Evolutionary conservation across 2,329 filamentous ascomycete genomes (phyloP).

Genomic region (Colletotrichum sp.): DNA sequence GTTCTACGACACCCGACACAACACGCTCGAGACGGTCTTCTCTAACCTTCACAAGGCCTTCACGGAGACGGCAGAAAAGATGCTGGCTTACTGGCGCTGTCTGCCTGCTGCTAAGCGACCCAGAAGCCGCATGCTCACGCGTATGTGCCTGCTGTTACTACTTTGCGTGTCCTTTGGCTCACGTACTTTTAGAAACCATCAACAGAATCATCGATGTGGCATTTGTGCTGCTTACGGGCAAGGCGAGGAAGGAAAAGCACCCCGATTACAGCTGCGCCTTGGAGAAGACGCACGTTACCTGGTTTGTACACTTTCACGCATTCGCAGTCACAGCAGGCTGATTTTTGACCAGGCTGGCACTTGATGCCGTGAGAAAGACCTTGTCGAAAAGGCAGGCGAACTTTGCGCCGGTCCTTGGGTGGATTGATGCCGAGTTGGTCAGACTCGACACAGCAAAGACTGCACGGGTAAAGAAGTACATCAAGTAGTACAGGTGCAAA

Average conservation of each 20-base stretch:
- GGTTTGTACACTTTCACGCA: slow-evolving; percentile 51
- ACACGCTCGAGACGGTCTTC: slow-evolving; percentile 70
- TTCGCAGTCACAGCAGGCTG: neutral
- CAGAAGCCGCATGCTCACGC: slow-evolving; percentile 62
- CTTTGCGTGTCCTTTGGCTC: neutral
- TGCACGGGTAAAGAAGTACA: neutral
- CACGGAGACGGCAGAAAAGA: slow-evolving; percentile 77
- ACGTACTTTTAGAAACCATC: slow-evolving; percentile 58
- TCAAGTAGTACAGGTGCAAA: neutral
- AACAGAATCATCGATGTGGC: slow-evolving; percentile 68
- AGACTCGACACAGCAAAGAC: slow-evolving; percentile 6
- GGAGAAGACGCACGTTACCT: slow-evolving; percentile 61
- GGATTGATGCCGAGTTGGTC: slow-evolving; percentile 6
- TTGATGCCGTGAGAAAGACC: slow-evolving; percentile 5
- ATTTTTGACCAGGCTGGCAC: slow-evolving; percentile 5
- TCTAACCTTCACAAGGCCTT: slow-evolving; percentile 79
- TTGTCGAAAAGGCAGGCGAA: slow-evolving; percentile 9
- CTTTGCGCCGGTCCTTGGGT: slow-evolving; percentile 5
- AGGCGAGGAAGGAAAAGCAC: slow-evolving; percentile 46
- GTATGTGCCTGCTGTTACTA: slow-evolving; percentile 44
- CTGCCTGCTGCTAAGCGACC: slow-evolving; percentile 64
- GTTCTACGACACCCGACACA: slow-evolving; percentile 82
- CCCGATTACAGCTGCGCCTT: slow-evolving; percentile 63
- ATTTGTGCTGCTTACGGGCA: slow-evolving; percentile 65
- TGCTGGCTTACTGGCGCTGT: slow-evolving; percentile 64